Evolutionary conservation across 2,329 filamentous ascomycete genomes (phyloP).

Genomic region (Sarocladium strictum): DNA sequence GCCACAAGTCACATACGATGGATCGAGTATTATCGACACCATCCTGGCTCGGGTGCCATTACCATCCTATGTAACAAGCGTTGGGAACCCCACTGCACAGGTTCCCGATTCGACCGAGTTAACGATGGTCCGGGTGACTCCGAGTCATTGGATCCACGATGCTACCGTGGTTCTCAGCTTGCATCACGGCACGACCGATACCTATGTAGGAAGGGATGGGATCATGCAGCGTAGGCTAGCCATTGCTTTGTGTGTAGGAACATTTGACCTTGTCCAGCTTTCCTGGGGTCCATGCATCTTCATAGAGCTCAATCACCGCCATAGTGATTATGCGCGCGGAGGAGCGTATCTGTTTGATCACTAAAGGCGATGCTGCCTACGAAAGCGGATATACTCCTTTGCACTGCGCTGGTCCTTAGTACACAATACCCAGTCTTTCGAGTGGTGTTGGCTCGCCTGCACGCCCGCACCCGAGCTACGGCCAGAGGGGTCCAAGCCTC

Average conservation of each 20-base stretch:
- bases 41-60: not conserved
- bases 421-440: too few relatives aligned
- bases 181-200: not conserved
- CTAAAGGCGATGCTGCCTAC: too few relatives aligned
- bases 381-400: too few relatives aligned
- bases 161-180: constrained; percentile 4
- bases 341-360: too few relatives aligned
- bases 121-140: not conserved
- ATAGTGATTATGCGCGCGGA: too few relatives aligned
- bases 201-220: not conserved
- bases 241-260: too few relatives aligned
- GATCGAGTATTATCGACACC: not conserved
- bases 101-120: constrained; percentile 3
- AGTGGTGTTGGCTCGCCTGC: not conserved
- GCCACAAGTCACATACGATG: too few relatives aligned
- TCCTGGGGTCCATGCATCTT: too few relatives aligned
- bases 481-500: not conserved
- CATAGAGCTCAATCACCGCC: too few relatives aligned
- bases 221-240: not conserved
- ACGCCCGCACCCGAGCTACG: not conserved
- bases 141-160: constrained; percentile 8
- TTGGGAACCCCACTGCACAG: not conserved
- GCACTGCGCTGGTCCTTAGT: too few relatives aligned
- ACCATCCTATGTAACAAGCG: not conserved
- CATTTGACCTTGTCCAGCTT: too few relatives aligned